Evolutionary conservation across 2,329 filamentous ascomycete genomes (phyloP), one percentile per base, ranked within the genome.

Genomic region (Plenodomus tracheiphilus): DNA sequence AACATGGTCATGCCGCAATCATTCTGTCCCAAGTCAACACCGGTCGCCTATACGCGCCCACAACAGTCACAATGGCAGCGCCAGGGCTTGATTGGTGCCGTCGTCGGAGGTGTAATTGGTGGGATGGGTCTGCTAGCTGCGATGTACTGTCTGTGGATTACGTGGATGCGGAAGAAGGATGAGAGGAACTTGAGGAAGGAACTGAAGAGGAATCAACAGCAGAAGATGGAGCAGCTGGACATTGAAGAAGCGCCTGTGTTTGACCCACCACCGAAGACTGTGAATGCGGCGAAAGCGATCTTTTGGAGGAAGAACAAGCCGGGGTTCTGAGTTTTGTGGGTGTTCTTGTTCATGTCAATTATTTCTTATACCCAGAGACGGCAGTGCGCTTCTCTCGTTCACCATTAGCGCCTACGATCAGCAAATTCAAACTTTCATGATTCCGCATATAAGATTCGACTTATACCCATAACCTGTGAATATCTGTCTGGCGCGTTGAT

Each of bases 1-100:
- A 71, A 69, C 42, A 71, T 69, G 52, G 72, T 76, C 49, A 72
- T 73, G 64, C 74, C 75, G 5, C 54, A 60, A 1, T 66, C 75
- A 1, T 74, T 74, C 49, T 77, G 75, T 44, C 70, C 74, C 1
- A 67, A 66, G 17, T 60, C 69, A 2, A 64, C 61, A 11, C 75
- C 75, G 4, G 49, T 45, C 5, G 60, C 71, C 0, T 74, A 74
- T 35, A 40, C 56, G 25, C 60, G 56, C 10, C 65, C 65, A 9
- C 55, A 61, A 22, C 56, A 67, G 32, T 56, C 46, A n/a, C 38
- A 54, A 15, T 74, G 71, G 63, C 44, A 63, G 32, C 57, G 54
- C 21, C 62, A 72, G 36, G 72, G 72, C 2, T 52, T 74, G 17
- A 65, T 74, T 4, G 72, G 72, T 13, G 72, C 72, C 2, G 69